Conservation (phyloP, 257 asterid genomes). For the Vinca minor region DNA sequence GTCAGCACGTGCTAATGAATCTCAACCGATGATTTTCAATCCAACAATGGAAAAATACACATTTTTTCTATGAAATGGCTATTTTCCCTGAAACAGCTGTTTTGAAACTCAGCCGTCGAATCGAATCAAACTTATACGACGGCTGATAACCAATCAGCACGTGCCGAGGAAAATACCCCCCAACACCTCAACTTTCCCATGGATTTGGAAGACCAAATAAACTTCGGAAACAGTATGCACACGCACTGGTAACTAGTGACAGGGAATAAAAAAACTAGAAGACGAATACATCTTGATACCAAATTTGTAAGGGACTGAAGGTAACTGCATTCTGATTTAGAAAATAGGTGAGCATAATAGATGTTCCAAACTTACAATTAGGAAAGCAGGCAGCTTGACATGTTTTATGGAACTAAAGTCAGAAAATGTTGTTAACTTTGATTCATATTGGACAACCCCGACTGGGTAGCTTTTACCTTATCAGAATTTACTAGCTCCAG, state of each 20-base stretch:
- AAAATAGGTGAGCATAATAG: neutral
- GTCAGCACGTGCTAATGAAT: too few relatives aligned
- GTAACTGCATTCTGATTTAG: neutral
- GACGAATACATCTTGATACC: neutral
- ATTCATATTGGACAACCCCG: neutral
- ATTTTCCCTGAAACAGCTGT: too few relatives aligned
- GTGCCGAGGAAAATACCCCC: too few relatives aligned
- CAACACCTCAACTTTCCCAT: too few relatives aligned
- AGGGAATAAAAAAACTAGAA: neutral
- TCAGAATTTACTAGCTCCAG: neutral
- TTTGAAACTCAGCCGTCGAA: too few relatives aligned
- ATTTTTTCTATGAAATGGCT: too few relatives aligned
- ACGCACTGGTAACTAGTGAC: neutral
- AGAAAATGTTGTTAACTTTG: neutral
- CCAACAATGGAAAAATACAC: too few relatives aligned
- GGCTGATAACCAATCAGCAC: too few relatives aligned
- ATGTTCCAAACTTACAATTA: neutral
- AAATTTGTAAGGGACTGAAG: neutral
- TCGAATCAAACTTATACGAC: too few relatives aligned
- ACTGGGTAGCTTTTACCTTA: neutral
- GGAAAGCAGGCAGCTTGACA: neutral
- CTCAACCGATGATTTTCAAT: too few relatives aligned
- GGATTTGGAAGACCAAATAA: neutral
- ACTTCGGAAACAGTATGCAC: neutral
- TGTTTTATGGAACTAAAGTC: neutral